Percentiles rank a stretch among this genome's conserved stretches.
These are phyloP conservation scores for Podaxis pistillaris DNA, from an alignment of 768 basidiomycete species.

Conservation along the genomic window DNA sequence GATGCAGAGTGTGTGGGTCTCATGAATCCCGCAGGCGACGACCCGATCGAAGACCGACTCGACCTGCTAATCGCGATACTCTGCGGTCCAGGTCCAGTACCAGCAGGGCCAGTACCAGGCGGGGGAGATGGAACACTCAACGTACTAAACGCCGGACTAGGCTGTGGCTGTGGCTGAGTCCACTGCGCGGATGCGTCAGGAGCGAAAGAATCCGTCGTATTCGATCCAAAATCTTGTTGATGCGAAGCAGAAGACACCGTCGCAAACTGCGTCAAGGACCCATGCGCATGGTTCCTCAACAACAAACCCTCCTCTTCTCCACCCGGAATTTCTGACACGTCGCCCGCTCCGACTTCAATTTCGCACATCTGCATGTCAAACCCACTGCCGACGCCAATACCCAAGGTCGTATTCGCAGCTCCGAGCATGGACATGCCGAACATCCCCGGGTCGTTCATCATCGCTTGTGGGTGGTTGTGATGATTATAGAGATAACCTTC, in stretches of 20 bases:
- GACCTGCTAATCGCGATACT: conserved; percentile 21
- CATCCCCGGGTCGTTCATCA: conserved; percentile 25
- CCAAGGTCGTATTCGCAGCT: conserved; percentile 17
- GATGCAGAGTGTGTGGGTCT: conserved; percentile 25
- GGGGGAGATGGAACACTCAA: conserved; percentile 40
- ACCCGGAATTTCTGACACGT: conserved; percentile 51
- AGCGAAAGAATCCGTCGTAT: conserved; percentile 18
- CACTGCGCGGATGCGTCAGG: conserved; percentile 28
- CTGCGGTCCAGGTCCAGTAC: conserved; percentile 14
- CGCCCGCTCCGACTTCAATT: conserved; percentile 55
- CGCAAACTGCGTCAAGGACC: conserved; percentile 12
- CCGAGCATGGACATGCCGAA: conserved; percentile 19
- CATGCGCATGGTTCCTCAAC: conserved; percentile 18
- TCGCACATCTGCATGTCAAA: conserved; percentile 57
- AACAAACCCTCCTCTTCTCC: conserved; percentile 58
- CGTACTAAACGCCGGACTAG: conserved; percentile 41
- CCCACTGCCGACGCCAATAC: conserved; percentile 21
- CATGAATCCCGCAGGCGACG: conserved; percentile 26
- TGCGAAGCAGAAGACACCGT: neutral
- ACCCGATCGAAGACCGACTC: conserved; percentile 25
- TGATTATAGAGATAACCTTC: conserved; percentile 20
- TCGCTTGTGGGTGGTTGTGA: conserved; percentile 15
- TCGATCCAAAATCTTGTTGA: conserved; percentile 20
- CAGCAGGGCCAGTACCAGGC: no score
- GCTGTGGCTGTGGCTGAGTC: conserved; percentile 32